phyloP scores from a whole-genome alignment of 2,329 filamentous ascomycete genomes.

The Epichloe bromicola region DNA sequence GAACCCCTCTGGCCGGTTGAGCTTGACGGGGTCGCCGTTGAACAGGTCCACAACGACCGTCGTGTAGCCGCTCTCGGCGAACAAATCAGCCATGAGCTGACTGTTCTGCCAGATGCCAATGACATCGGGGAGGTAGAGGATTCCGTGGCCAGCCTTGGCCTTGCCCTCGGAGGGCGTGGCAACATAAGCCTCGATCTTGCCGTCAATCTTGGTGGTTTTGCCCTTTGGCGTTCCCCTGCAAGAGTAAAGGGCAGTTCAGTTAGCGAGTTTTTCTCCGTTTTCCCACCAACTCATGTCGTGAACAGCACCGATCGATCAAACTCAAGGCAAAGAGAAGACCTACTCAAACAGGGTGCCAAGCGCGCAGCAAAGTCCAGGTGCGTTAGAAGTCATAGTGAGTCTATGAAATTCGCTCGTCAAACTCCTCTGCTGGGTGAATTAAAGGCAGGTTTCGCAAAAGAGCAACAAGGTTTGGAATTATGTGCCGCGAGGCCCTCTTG shows the following conservation, averaged over 20 bases:
- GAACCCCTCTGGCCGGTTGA: conserved; percentile 15
- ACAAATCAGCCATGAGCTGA: conserved; percentile 28
- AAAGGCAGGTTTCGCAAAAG: neutral
- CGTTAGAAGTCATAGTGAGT: conserved; percentile 37
- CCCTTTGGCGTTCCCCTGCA: conserved; percentile 35
- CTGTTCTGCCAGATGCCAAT: conserved; percentile 27
- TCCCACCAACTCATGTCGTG: no score
- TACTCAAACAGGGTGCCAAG: conserved; percentile 41
- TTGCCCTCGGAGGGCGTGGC: conserved; percentile 27
- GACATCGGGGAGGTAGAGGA: conserved; percentile 26
- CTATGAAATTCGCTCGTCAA: neutral
- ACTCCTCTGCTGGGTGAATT: no score
- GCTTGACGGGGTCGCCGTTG: conserved; percentile 20
- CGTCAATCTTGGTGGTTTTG: conserved; percentile 28
- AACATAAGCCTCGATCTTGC: conserved; percentile 35
- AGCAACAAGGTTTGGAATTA: neutral
- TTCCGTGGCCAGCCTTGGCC: conserved; percentile 16
- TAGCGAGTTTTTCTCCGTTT: neutral
- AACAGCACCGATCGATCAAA: no score
- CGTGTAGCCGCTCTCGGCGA: conserved; percentile 25
- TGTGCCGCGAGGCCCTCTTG: neutral
- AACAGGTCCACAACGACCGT: conserved; percentile 26
- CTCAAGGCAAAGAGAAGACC: conserved; percentile 13
- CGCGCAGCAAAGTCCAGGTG: conserved; percentile 38
- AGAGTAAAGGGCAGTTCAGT: neutral